These are phyloP conservation scores for Butyriboletus appendiculatus DNA, from an alignment of 1,284 basidiomycete species.

Conservation along the genomic window DNA sequence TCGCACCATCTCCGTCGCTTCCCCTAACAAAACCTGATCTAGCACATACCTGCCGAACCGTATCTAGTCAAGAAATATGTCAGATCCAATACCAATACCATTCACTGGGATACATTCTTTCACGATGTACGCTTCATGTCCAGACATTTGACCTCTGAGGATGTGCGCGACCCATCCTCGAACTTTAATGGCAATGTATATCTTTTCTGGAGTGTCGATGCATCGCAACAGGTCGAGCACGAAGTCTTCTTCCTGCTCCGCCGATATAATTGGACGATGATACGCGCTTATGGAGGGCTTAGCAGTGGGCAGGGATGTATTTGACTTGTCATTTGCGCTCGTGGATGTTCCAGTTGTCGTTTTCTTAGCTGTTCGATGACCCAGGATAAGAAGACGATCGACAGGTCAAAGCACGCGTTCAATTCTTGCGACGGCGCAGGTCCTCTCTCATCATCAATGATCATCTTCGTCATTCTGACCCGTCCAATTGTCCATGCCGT, in stretches of 20 bases:
- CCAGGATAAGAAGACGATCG: not conserved
- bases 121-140: too few relatives aligned
- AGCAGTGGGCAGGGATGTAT: slow-evolving; percentile 50
- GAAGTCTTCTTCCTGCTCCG: slow-evolving; percentile 82
- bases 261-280: slow-evolving; percentile 71
- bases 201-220: slow-evolving; percentile 50
- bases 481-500: slow-evolving; percentile 93
- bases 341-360: slow-evolving; percentile 40
- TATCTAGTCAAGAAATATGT: too few relatives aligned
- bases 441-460: slow-evolving; percentile 38
- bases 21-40: too few relatives aligned
- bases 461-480: slow-evolving; percentile 51
- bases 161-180: too few relatives aligned
- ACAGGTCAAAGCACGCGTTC: slow-evolving; percentile 34
- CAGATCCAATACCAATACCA: too few relatives aligned
- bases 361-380: slow-evolving; percentile 39
- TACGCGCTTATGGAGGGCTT: slow-evolving; percentile 68
- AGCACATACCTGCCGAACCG: too few relatives aligned
- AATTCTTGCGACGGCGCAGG: slow-evolving; percentile 39
- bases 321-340: slow-evolving; percentile 45
- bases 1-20: too few relatives aligned
- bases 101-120: too few relatives aligned
- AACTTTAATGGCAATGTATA: too few relatives aligned
- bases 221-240: slow-evolving; percentile 76
- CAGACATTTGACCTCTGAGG: too few relatives aligned